Conservation (phyloP, 2,329 filamentous ascomycete genomes). For the Trichoderma simmonsii region DNA sequence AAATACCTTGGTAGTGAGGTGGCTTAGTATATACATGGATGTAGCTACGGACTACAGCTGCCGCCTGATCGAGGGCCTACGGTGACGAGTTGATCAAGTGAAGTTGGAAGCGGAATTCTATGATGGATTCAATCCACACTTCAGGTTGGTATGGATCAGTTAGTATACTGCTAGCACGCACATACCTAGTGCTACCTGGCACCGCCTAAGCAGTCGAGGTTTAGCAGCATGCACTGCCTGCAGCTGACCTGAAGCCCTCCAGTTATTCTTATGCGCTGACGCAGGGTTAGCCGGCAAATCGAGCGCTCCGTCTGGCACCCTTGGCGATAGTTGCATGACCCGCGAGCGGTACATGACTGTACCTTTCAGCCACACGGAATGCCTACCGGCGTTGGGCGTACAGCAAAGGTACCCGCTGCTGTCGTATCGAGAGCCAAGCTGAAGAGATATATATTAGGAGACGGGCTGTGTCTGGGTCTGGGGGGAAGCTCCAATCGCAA, state of each 20-base stretch:
- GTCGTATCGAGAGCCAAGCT: not conserved
- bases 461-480: not conserved
- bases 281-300: not conserved
- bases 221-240: constrained; percentile 8
- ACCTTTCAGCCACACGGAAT: constrained; percentile 3
- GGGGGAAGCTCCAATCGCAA: too few species aligned
- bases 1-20: too few species aligned
- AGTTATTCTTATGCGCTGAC: not conserved
- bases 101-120: not conserved
- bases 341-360: not conserved
- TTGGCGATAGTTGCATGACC: constrained; percentile 8
- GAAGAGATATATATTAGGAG: not conserved
- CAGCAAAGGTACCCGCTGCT: not conserved
- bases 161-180: not conserved
- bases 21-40: too few species aligned
- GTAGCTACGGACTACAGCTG: not conserved
- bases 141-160: not conserved
- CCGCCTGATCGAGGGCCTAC: not conserved
- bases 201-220: not conserved
- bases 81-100: not conserved
- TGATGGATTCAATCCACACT: not conserved
- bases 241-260: constrained; percentile 6
- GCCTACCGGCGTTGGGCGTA: not conserved
- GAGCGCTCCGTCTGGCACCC: not conserved
- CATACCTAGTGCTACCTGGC: not conserved